These are phyloP conservation scores for Phytopythium mirpurense DNA, from an alignment of 352 stramenopile species.

Conservation along the genomic window DNA sequence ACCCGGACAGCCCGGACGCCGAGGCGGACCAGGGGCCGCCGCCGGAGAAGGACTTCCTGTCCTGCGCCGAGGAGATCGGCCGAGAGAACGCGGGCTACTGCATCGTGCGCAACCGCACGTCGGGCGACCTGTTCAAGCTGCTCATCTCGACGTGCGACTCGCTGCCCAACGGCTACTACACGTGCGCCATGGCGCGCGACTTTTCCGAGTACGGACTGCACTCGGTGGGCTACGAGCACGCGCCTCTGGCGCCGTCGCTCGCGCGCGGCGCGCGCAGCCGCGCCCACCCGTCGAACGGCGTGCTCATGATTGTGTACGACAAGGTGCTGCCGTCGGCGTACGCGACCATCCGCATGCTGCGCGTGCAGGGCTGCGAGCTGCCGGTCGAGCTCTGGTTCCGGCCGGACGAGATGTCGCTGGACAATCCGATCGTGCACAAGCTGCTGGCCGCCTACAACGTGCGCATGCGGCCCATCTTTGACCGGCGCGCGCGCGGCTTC, in stretches of 20 bases:
- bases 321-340: slow-evolving; percentile 73
- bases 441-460: slow-evolving; percentile 69
- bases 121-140: slow-evolving; percentile 71
- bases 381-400: slow-evolving; percentile 85
- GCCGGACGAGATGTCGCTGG: slow-evolving; percentile 80
- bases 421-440: slow-evolving; percentile 72
- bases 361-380: slow-evolving; percentile 67
- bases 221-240: slow-evolving; percentile 64
- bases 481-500: slow-evolving; percentile 66
- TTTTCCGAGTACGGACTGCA: slow-evolving; percentile 82
- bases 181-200: slow-evolving; percentile 73
- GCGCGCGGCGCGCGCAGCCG: slow-evolving; percentile 34
- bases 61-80: slow-evolving; percentile 63
- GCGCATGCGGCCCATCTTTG: slow-evolving; percentile 75
- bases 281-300: slow-evolving; percentile 53
- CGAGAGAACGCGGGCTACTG: slow-evolving; percentile 78
- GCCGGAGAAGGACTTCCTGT: slow-evolving; percentile 69
- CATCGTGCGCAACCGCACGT: slow-evolving; percentile 80
- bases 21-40: slow-evolving; percentile 5
- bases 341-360: slow-evolving; percentile 72
- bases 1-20: slow-evolving; percentile 21
- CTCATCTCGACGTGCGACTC: slow-evolving; percentile 79
- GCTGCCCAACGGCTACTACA: slow-evolving; percentile 63
- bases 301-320: slow-evolving; percentile 86
- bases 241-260: slow-evolving; percentile 63